These are phyloP conservation scores for Crepidotus variabilis DNA, from an alignment of 768 basidiomycete species.

Conservation along the genomic window DNA sequence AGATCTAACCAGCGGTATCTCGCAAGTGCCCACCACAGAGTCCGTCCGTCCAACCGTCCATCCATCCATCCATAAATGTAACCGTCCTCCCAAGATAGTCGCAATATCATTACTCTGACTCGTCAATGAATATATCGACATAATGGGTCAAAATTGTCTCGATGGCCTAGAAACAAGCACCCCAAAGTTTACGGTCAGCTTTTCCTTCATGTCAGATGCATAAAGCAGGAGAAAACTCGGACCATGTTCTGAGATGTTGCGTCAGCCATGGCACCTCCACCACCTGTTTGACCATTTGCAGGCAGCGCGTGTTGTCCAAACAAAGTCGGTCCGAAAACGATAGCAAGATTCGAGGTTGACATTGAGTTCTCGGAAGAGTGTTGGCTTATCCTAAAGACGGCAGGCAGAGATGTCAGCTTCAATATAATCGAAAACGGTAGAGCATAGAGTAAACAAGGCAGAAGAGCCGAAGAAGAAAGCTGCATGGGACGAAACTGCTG, in stretches of 20 bases:
- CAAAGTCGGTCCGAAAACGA: slow-evolving; percentile 97
- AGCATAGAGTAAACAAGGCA: not conserved
- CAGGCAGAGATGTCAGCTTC: not conserved
- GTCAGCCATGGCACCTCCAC: slow-evolving; percentile 57
- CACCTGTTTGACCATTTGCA: slow-evolving; percentile 36
- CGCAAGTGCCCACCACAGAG: no score
- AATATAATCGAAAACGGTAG: not conserved
- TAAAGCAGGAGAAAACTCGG: slow-evolving; percentile 14
- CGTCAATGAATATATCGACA: slow-evolving; percentile 95
- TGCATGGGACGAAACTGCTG: not conserved
- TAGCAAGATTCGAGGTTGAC: slow-evolving; percentile 89
- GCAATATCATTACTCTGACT: slow-evolving; percentile 41
- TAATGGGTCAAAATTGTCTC: slow-evolving; percentile 95
- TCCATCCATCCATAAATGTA: no score
- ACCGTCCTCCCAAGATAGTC: no score
- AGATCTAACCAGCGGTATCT: no score
- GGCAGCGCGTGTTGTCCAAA: slow-evolving; percentile 68
- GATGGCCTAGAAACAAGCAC: slow-evolving; percentile 58
- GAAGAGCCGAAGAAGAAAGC: not conserved
- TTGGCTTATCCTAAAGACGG: slow-evolving; percentile 57
- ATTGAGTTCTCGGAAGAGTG: slow-evolving; percentile 82
- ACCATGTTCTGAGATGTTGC: slow-evolving; percentile 73
- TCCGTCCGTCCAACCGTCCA: no score
- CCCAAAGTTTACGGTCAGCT: slow-evolving; percentile 5
- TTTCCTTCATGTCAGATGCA: not conserved